Conservation (phyloP, 768 basidiomycete genomes). For the Pholiota microspora region DNA sequence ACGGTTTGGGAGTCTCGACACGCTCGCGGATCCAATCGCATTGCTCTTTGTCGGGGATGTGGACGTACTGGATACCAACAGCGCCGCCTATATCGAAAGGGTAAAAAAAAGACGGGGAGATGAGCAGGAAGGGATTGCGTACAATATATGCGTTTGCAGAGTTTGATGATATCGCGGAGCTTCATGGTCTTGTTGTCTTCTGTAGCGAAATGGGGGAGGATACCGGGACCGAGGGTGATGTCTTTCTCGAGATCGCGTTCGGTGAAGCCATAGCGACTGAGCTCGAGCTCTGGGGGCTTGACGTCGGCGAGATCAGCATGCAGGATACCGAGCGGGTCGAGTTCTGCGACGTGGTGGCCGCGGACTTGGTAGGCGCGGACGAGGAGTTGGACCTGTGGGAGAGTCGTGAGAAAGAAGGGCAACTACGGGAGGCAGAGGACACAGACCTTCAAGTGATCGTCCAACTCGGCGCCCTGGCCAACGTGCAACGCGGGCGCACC, state of each 20-base stretch:
- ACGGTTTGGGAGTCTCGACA: constrained; percentile 91
- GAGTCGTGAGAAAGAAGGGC: neutral
- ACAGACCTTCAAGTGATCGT: constrained; percentile 90
- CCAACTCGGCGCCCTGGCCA: constrained; percentile 72
- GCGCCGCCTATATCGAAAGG: constrained; percentile 60
- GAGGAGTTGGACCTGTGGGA: constrained; percentile 87
- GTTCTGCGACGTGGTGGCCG: constrained; percentile 92
- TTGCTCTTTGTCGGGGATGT: constrained; percentile 97
- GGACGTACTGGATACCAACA: constrained; percentile 87
- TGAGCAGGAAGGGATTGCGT: constrained; percentile 32
- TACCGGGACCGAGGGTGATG: constrained; percentile 92
- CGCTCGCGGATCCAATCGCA: constrained; percentile 99
- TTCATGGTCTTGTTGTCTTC: constrained; percentile 87
- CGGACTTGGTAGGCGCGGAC: constrained; percentile 99
- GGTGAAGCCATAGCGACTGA: constrained; percentile 93
- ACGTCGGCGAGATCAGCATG: constrained; percentile 81
- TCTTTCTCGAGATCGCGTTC: constrained; percentile 94
- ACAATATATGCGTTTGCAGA: constrained; percentile 95
- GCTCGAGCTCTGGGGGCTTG: constrained; percentile 85
- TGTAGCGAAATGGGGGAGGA: constrained; percentile 91
- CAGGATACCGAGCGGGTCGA: constrained; percentile 94
- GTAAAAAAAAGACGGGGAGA: neutral
- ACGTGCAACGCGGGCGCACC: constrained; percentile 78
- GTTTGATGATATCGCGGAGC: constrained; percentile 86
- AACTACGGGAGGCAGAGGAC: neutral